phyloP scores from a whole-genome alignment of 1,284 basidiomycete genomes.

The Melampsora larici-populina region DNA sequence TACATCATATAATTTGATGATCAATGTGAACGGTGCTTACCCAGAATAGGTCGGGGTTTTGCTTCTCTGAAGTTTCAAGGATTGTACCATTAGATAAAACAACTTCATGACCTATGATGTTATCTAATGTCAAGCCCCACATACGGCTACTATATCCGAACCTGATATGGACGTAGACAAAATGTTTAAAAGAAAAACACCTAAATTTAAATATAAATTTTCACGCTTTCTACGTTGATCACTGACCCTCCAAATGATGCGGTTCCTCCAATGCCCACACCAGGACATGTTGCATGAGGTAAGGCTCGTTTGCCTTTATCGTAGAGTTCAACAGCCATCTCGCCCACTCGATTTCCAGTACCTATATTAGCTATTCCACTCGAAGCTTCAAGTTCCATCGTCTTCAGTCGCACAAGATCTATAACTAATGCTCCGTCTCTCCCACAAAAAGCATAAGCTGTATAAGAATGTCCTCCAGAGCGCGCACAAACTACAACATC shows the following conservation, averaged over 20 bases:
- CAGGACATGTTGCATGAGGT: constrained; percentile 53
- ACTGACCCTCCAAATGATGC: constrained; percentile 49
- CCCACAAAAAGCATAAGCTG: constrained; percentile 22
- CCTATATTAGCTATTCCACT: constrained; percentile 49
- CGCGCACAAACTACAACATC: constrained; percentile 19
- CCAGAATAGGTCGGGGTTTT: constrained; percentile 47
- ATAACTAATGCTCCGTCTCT: constrained; percentile 21
- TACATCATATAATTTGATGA: no score
- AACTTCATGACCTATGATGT: constrained; percentile 51
- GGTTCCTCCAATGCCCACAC: constrained; percentile 53
- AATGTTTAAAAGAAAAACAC: background rate
- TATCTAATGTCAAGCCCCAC: constrained; percentile 53
- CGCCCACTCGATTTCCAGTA: constrained; percentile 52
- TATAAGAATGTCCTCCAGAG: constrained; percentile 39
- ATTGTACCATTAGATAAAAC: constrained; percentile 53
- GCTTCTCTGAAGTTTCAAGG: constrained; percentile 45
- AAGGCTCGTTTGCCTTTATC: constrained; percentile 49
- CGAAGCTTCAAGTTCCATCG: background rate
- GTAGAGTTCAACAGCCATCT: constrained; percentile 52
- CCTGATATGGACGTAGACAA: constrained; percentile 42
- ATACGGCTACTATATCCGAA: constrained; percentile 50
- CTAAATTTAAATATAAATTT: background rate
- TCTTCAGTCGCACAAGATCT: constrained; percentile 13
- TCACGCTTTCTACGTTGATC: background rate
- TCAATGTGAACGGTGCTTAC: constrained; percentile 14